A percentile compares a stretch with the other conserved stretches of the same genome.
phyloP scores from a whole-genome alignment of 805 yeast species.

The Metschnikowia corniflorae region DNA sequence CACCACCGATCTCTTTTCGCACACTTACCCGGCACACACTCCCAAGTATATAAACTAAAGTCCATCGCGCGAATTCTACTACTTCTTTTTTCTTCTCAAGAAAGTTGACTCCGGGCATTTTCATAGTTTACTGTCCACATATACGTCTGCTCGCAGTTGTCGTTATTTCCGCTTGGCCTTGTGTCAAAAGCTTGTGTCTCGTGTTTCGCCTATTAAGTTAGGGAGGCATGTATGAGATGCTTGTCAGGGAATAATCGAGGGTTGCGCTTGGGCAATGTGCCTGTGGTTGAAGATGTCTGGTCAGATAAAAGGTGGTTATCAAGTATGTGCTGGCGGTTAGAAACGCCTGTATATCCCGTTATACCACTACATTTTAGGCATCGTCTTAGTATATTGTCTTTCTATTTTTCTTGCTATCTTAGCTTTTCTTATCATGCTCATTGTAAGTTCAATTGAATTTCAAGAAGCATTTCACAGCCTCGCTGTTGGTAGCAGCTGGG shows the following conservation, averaged over 20 bases:
- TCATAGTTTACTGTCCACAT: conserved; percentile 27
- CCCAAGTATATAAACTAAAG: conserved; percentile 2
- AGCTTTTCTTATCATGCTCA: too few species aligned
- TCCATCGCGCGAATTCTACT: conserved; percentile 2
- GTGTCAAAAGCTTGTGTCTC: conserved; percentile 20
- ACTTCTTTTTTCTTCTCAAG: conserved; percentile 22
- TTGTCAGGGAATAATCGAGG: conserved; percentile 13
- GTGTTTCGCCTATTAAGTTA: conserved; percentile 39
- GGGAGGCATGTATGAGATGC: conserved; percentile 26
- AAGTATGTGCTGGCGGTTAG: conserved; percentile 37
- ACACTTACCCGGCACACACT: conserved; percentile 8
- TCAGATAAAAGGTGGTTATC: conserved; percentile 39
- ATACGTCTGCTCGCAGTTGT: conserved; percentile 18
- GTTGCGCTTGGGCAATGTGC: conserved; percentile 11
- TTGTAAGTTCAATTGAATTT: too few species aligned
- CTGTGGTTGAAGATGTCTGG: conserved; percentile 27
- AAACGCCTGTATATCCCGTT: conserved; percentile 44
- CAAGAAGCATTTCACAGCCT: too few species aligned
- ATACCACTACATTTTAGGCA: conserved; percentile 39
- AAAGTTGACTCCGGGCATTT: conserved; percentile 38
- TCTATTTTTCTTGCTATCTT: too few species aligned
- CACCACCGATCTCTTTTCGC: too few species aligned
- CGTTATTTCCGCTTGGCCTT: conserved; percentile 19
- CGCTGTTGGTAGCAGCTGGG: too few species aligned
- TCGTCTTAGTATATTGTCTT: too few species aligned